A percentile compares a stretch with the other conserved stretches of the same genome.
Evolutionary conservation across 2,329 filamentous ascomycete species (phyloP).

Genomic region (Basipetospora chlamydospora): DNA sequence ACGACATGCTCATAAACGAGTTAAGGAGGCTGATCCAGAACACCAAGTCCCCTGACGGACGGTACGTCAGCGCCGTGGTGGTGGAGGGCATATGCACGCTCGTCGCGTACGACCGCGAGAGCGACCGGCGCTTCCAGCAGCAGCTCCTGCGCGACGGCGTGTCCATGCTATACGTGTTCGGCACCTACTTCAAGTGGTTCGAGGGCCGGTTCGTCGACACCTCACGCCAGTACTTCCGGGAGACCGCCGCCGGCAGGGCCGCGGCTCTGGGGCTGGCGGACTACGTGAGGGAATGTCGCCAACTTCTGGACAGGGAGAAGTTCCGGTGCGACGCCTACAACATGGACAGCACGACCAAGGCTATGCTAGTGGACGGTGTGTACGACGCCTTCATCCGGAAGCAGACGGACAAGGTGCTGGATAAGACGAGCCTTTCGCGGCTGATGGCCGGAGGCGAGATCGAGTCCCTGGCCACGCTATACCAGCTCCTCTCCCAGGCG

Average conservation of each 20-base stretch:
- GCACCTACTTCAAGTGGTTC: constrained; percentile 65
- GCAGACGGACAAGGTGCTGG: constrained; percentile 51
- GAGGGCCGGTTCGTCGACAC: constrained; percentile 58
- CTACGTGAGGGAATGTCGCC: constrained; percentile 59
- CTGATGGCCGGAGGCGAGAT: constrained; percentile 59
- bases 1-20: constrained; percentile 63
- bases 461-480: constrained; percentile 59
- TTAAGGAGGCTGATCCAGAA: constrained; percentile 37
- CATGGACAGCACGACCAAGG: constrained; percentile 70
- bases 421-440: constrained; percentile 51
- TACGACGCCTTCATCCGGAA: constrained; percentile 58
- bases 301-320: constrained; percentile 58
- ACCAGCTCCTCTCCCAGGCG: constrained; percentile 59
- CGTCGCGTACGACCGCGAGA: constrained; percentile 55
- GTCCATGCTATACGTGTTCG: constrained; percentile 71
- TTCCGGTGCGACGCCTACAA: constrained; percentile 66
- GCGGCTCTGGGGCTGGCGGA: constrained; percentile 45
- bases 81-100: constrained; percentile 53
- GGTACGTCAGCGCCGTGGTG: constrained; percentile 13
- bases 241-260: constrained; percentile 56
- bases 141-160: constrained; percentile 60
- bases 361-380: constrained; percentile 57
- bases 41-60: constrained; percentile 7
- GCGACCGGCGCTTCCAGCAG: constrained; percentile 41
- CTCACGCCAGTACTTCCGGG: constrained; percentile 53